A percentile compares a stretch with the other conserved stretches of the same genome.
phyloP scores from a whole-genome alignment of 2,329 filamentous ascomycete genomes.

The Nectriaceae sp. region DNA sequence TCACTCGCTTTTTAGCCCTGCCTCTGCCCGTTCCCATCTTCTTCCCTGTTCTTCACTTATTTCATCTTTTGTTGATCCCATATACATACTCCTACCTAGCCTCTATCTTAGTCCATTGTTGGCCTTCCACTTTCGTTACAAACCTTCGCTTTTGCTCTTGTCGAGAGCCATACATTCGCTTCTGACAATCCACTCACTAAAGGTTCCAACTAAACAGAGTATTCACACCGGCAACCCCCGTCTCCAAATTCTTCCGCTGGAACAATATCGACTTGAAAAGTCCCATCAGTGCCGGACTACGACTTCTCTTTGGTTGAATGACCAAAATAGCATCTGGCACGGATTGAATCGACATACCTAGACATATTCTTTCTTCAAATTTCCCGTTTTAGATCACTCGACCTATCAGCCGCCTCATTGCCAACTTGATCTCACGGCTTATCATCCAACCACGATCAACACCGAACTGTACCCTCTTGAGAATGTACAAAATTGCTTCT shows the following conservation, averaged over 20 bases:
- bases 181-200: no score
- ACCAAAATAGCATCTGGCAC: no score
- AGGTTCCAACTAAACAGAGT: no score
- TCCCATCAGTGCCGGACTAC: no score
- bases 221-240: no score
- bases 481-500: neutral
- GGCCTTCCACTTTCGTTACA: neutral
- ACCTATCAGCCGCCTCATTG: neutral
- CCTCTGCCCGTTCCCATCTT: conserved; percentile 16
- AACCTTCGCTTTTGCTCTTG: neutral
- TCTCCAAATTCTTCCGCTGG: no score
- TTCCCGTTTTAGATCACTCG: neutral
- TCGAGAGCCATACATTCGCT: neutral
- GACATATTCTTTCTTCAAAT: no score
- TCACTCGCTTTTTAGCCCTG: conserved; percentile 16
- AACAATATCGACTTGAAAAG: no score
- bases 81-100: conserved; percentile 9
- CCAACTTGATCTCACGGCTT: neutral
- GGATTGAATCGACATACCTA: no score
- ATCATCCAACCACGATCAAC: neutral
- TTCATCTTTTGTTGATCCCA: conserved; percentile 17
- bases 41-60: conserved; percentile 11
- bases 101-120: conserved; percentile 2
- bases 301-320: no score
- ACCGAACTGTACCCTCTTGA: neutral